Base-by-base conservation (phyloP, 2,329 filamentous ascomycete genomes). In the Ilyonectria destructans region DNA sequence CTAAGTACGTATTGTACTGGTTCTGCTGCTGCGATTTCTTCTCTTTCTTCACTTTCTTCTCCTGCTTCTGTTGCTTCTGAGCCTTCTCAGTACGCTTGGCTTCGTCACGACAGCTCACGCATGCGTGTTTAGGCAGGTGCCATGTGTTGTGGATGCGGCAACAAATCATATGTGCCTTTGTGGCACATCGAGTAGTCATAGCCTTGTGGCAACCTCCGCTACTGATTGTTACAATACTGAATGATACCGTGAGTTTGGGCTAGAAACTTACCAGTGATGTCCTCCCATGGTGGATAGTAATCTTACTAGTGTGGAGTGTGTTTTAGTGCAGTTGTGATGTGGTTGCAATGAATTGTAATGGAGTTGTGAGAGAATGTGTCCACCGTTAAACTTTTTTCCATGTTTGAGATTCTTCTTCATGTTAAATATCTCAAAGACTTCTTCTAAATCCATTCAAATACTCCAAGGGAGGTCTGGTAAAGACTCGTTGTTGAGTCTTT, bases 121-220 rank as follows among this genome's bases (percentile, higher is more conserved):
- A 46, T 9, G 43, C 6, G 2, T 46, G 8, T 10, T 19, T 19
- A 23, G 19, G 43, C 3, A 46, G 10, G n/a, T 46, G 43, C 9
- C 13, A 46, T 12, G 7, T 5, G 2, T 19, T 19, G 10, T 46
- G 43, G 10, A 46, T 46, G n/a, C 21, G 46, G 21, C 46, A 49
- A 17, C 0, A 7, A 8, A 49, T 8, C 46, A 49, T 49, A 8
- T 49, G 46, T 10, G 2, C 12, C 23, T 49, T 17, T 2, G 21
- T 7, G 3, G 26, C 46, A 29, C 46, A 49, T 49, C 46, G 46
- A 49, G 46, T 17, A 6, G 23, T 49, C 46, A 49, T 26, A 23
- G 21, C 46, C 46, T 49, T 29, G 3, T 15, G 21, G n/a, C 46
- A 49, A 49, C 46, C 46, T 49, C 46, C 46, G 23, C 46, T 49